Base-by-base conservation (phyloP, 805 yeast species). In the Lipomyces yamanashiensis region DNA sequence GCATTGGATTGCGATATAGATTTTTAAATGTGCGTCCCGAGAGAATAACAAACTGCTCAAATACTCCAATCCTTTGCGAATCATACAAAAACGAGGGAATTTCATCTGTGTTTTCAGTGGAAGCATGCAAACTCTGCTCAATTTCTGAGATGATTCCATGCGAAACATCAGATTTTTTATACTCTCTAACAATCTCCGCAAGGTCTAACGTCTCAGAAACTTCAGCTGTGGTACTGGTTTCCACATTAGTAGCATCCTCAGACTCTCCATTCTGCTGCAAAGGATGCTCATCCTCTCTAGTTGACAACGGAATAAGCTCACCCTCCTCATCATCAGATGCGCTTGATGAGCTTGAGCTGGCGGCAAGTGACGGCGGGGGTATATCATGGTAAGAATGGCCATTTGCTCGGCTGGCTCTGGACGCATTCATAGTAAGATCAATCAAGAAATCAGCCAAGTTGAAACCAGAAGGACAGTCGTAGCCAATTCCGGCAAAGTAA, bases 21-120 rank as follows among this genome's bases (percentile, higher is more conserved):
- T 95, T 95, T 72, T 91, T 92, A 80, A 95, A 93, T 0, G 97
- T 89, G 72, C 99, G 82, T 19, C 91, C 87, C 7, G 92, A 85
- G 58, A 95, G 78, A 64, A 95, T 87, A n/a, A 79, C 62, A 49
- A 92, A 77, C 73, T 95, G 98, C 15, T 83, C 80, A 2, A 78
- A 65, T 68, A 90, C 79, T 0, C 84, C 77, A 0, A 97, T 95
- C 61, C 80, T 81, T 54, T 78, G 75, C 57, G 72, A 72, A 10
- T 59, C 64, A 34, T 43, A 39, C 47, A 61, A 50, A 37, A 64
- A 56, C 34, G 63, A 40, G 1, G 67, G 67, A 12, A 54, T 36
- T n/a, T 50, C 59, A 17, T 49, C 68, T 9, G 61, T 39, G 33
- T 49, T 49, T 12, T 57, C 66, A 21, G 28, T 49, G 8, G 67